phyloP scores from a whole-genome alignment of 1,284 basidiomycete genomes.

The Phellinidium pouzarii region DNA sequence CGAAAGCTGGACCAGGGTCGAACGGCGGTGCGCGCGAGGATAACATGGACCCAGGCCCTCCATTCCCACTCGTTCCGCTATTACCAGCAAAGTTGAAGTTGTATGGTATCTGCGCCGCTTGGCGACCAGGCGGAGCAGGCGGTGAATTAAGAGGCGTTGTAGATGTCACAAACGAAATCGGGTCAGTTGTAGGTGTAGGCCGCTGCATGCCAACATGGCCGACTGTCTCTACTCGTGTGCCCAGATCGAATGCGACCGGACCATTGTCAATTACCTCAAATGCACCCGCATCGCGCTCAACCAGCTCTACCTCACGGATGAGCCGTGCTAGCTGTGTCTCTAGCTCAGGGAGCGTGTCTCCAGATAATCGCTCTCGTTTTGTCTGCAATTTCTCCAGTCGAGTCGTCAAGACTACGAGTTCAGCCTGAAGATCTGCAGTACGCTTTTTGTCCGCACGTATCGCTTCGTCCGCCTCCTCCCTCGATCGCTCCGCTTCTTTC shows the following conservation, averaged over 20 bases:
- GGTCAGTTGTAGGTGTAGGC: not conserved
- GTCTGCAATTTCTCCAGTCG: constrained; percentile 47
- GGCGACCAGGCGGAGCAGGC: not conserved
- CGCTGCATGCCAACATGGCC: not conserved
- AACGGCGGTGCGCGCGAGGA: constrained; percentile 16
- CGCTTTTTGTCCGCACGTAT: constrained; percentile 37
- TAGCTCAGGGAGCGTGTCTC: constrained; percentile 39
- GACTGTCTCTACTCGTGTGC: not conserved
- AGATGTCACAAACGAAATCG: not conserved
- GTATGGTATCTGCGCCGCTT: not conserved
- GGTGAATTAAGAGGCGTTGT: constrained; percentile 1
- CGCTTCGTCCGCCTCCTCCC: constrained; percentile 30
- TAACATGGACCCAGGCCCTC: not conserved
- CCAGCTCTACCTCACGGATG: constrained; percentile 33
- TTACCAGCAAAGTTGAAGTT: not conserved
- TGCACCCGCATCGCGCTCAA: constrained; percentile 24
- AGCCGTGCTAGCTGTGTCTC: constrained; percentile 34
- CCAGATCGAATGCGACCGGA: constrained; percentile 13
- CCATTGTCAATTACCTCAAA: constrained; percentile 18
- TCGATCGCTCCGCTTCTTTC: constrained; percentile 28
- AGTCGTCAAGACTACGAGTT: constrained; percentile 34
- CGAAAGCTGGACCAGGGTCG: constrained; percentile 8
- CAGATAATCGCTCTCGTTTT: constrained; percentile 53
- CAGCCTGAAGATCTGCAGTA: constrained; percentile 37
- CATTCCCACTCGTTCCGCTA: not conserved